Base-by-base conservation (phyloP, 108 stramenopile genomes). In the Licmophora abbreviata region DNA sequence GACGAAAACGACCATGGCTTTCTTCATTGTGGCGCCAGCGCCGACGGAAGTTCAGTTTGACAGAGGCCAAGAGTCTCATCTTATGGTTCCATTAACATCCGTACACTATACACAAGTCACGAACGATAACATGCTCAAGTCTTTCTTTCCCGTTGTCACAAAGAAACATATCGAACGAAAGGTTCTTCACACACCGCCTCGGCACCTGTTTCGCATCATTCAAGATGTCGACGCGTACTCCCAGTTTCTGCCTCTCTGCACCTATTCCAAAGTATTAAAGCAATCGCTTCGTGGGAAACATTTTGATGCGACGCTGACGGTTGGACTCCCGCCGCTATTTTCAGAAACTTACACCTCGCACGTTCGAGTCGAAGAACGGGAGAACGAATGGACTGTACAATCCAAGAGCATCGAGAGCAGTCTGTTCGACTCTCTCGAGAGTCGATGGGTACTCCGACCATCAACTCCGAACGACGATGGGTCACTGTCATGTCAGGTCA, bases 141-240 rank as follows among this genome's bases (percentile, higher is more conserved):
- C 44, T 2, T 25, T 46, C n/a, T 46, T 46, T 21, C 44, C 42
- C 3, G 11, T 25, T 4, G 10, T 45, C 11, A 68, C 61, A 26
- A 68, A 68, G 47, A 45, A 53, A 2, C 63, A 71, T 37, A 34
- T 38, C 11, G 50, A 46, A 22, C 40, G 29, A 20, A 48, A 36
- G 17, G 52, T 78, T 0, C 29, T 68, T 21, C 9, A 61, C 10
- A 79, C 78, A 15, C 63, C 67, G 44, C 79, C 86, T 4, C 47
- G 53, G 6, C 83, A 82, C 51, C 51, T 88, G 8, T 81, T 75
- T 44, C 62, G 62, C 35, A 85, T 88, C 33, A 76, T 88, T 37
- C 69, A 75, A 51, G 69, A 88, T 49, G 87, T 88, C 17, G 78
- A 84, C 44, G 5, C 49, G 25, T 88, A 88, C 51, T 47, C 49